phyloP scores from a whole-genome alignment of 2,329 filamentous ascomycete species.

The Claviceps monticola region DNA sequence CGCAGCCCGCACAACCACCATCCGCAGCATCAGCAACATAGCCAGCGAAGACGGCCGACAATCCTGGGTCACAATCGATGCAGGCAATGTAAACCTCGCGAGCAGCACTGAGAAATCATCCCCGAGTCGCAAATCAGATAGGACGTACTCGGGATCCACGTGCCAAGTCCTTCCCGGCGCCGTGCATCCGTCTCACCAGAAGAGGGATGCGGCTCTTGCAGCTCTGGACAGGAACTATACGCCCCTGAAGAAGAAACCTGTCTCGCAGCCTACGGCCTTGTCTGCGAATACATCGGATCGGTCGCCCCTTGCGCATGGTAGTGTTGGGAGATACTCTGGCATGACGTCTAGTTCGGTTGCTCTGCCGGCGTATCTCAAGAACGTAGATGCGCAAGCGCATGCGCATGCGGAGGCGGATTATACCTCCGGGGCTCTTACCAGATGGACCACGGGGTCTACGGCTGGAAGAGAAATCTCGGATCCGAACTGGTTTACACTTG shows the following conservation, averaged over 20 bases:
- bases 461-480: slow-evolving; percentile 3
- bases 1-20: slow-evolving; percentile 10
- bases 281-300: slow-evolving; percentile 5
- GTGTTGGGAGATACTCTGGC: slow-evolving; percentile 15
- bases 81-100: slow-evolving; percentile 10
- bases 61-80: slow-evolving; percentile 24
- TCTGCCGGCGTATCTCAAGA: slow-evolving; percentile 11
- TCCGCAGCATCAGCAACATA: slow-evolving; percentile 10
- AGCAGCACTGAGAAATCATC: slow-evolving; percentile 16
- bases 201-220: slow-evolving; percentile 8
- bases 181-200: slow-evolving; percentile 13
- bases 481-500: slow-evolving; percentile 10
- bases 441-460: slow-evolving; percentile 5
- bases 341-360: slow-evolving; percentile 21
- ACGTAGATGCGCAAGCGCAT: not conserved
- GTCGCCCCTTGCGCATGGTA: slow-evolving; percentile 9
- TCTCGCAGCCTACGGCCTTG: slow-evolving; percentile 8
- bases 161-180: slow-evolving; percentile 19
- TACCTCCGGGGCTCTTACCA: slow-evolving; percentile 1
- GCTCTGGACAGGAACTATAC: slow-evolving; percentile 16
- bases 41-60: slow-evolving; percentile 14
- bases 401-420: not conserved
- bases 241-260: slow-evolving; percentile 15
- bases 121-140: slow-evolving; percentile 13
- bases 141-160: slow-evolving; percentile 16